Evolutionary conservation across 768 basidiomycete genomes (phyloP).

Genomic region (Butyriboletus loyo): DNA sequence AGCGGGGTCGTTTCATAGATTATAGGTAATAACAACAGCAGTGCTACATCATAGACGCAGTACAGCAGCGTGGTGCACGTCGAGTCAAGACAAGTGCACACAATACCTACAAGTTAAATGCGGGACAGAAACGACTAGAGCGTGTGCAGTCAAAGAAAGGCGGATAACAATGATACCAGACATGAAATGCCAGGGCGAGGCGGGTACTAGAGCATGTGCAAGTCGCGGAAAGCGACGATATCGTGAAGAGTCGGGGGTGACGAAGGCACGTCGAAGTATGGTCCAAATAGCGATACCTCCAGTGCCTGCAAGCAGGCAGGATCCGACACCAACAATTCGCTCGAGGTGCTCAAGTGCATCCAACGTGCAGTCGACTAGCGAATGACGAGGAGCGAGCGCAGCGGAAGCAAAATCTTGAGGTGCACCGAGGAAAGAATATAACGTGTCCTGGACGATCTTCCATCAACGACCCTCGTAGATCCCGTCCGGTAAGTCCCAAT

Average conservation of each 20-base stretch:
- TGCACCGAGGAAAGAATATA: neutral
- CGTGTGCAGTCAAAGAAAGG: slow-evolving; percentile 23
- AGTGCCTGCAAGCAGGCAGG: slow-evolving; percentile 28
- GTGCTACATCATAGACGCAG: slow-evolving; percentile 33
- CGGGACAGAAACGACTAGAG: slow-evolving; percentile 25
- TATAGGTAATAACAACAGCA: slow-evolving; percentile 26
- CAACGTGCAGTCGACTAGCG: slow-evolving; percentile 38
- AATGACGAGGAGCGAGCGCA: slow-evolving; percentile 28
- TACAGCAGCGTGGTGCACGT: slow-evolving; percentile 29
- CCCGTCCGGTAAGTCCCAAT: slow-evolving; percentile 26
- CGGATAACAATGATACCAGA: slow-evolving; percentile 22
- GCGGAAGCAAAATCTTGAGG: slow-evolving; percentile 7
- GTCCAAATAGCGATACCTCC: slow-evolving; percentile 15
- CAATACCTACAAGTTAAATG: slow-evolving; percentile 30
- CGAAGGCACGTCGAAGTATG: slow-evolving; percentile 25
- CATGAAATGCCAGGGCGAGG: slow-evolving; percentile 14
- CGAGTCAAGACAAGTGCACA: slow-evolving; percentile 27
- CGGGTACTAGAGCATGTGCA: slow-evolving; percentile 17
- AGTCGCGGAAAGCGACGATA: neutral
- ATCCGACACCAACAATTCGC: slow-evolving; percentile 4
- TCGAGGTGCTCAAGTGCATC: slow-evolving; percentile 25
- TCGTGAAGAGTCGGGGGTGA: slow-evolving; percentile 22
- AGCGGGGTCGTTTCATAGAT: slow-evolving; percentile 24
- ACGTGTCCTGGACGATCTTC: slow-evolving; percentile 19
- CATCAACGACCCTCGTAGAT: slow-evolving; percentile 26